A percentile compares a stretch with the other conserved stretches of the same genome.
Evolutionary conservation across 371 early-diverging fungal species (phyloP).

Genomic region (Synchytrium microbalum): DNA sequence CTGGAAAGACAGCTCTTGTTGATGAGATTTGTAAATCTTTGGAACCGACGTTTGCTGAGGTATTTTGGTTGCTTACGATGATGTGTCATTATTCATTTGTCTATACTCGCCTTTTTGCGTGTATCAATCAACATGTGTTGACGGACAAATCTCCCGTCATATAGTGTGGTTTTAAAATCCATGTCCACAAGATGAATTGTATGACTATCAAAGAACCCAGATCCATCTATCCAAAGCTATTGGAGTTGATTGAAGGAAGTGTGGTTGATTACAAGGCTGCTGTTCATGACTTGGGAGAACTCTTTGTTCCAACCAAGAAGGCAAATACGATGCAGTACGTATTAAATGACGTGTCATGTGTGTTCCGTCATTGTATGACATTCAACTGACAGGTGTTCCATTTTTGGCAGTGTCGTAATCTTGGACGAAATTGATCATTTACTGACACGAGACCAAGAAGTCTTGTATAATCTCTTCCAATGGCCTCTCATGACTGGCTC

Average conservation of each 20-base stretch:
- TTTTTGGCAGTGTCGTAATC: conserved; percentile 53
- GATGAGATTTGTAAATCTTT: conserved; percentile 45
- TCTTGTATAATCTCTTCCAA: conserved; percentile 82
- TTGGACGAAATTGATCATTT: conserved; percentile 92
- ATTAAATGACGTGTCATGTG: not conserved
- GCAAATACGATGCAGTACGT: not conserved
- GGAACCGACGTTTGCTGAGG: not conserved
- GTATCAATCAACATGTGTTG: no score
- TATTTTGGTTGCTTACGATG: no score
- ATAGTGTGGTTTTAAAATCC: conserved; percentile 24
- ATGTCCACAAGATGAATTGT: conserved; percentile 69
- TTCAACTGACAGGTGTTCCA: no score
- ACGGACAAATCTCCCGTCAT: no score
- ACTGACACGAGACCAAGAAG: conserved; percentile 68
- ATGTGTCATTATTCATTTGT: no score
- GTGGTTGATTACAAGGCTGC: conserved; percentile 19
- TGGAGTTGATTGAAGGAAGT: conserved; percentile 13
- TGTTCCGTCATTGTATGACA: no score
- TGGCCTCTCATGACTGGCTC: conserved; percentile 57
- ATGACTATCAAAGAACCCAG: conserved; percentile 70
- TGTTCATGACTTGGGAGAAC: conserved; percentile 30
- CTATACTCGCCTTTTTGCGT: no score
- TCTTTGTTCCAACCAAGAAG: conserved; percentile 10
- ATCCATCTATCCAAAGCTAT: conserved; percentile 54
- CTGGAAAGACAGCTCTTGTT: conserved; percentile 88